A percentile compares a stretch with the other conserved stretches of the same genome.
These are phyloP conservation scores for Ustanciosporium gigantosporum DNA, from an alignment of 1,284 basidiomycete genomes.

Conservation along the genomic window DNA sequence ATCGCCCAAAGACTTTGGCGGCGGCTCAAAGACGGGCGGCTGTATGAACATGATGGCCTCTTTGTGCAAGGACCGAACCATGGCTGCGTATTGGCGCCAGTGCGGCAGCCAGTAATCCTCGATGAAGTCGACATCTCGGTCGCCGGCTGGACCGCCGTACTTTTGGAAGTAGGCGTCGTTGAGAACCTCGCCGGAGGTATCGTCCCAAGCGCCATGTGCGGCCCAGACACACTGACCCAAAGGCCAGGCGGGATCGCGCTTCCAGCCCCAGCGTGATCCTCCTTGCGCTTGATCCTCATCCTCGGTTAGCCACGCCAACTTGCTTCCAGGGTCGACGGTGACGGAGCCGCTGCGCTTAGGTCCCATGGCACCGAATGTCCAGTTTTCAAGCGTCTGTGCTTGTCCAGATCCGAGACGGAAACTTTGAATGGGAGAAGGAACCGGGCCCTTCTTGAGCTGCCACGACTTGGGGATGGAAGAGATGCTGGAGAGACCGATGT, in stretches of 20 bases:
- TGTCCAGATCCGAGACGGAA: conserved; percentile 86
- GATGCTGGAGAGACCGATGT: conserved; percentile 74
- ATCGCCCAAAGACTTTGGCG: conserved; percentile 65
- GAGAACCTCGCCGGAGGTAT: conserved; percentile 70
- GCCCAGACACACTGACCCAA: conserved; percentile 88
- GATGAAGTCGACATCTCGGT: conserved; percentile 69
- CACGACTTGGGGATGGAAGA: conserved; percentile 54
- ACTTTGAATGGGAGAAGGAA: conserved; percentile 82
- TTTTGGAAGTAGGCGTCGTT: conserved; percentile 76
- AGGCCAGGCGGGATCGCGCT: conserved; percentile 74
- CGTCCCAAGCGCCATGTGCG: conserved; percentile 88
- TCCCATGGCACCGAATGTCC: conserved; percentile 78
- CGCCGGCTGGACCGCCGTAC: conserved; percentile 49
- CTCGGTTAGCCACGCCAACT: conserved; percentile 45
- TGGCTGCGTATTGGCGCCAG: conserved; percentile 69
- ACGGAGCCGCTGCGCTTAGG: conserved; percentile 75
- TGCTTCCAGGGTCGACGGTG: conserved; percentile 80
- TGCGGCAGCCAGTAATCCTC: conserved; percentile 82
- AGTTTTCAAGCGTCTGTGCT: conserved; percentile 81
- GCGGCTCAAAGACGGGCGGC: conserved; percentile 85
- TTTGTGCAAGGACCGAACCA: conserved; percentile 75
- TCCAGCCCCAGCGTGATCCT: conserved; percentile 74
- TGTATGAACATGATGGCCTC: conserved; percentile 89
- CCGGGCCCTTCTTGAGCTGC: conserved; percentile 75
- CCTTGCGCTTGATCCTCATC: conserved; percentile 42